Evolutionary conservation across 768 basidiomycete genomes (phyloP).

Genomic region (Amanita phalloides): DNA sequence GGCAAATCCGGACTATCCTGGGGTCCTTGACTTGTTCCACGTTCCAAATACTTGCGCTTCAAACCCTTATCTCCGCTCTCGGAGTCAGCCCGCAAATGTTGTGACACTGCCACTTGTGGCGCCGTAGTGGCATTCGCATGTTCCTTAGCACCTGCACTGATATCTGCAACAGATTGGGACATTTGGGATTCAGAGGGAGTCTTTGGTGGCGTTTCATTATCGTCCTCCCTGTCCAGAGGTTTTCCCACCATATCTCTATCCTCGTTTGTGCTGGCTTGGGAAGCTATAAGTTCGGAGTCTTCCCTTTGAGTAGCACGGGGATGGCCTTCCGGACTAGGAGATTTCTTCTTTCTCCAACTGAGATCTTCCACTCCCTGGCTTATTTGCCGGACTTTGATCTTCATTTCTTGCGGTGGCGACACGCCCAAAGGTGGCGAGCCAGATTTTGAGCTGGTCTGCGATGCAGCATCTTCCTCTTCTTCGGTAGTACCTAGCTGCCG

Average conservation of each 20-base stretch:
- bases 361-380: slow-evolving; percentile 74
- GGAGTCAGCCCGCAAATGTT: slow-evolving; percentile 25
- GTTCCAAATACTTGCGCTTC: slow-evolving; percentile 62
- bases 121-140: slow-evolving; percentile 9
- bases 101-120: slow-evolving; percentile 6
- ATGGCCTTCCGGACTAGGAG: slow-evolving; percentile 18
- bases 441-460: slow-evolving; percentile 31
- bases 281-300: neutral
- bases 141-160: slow-evolving; percentile 6
- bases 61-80: slow-evolving; percentile 50
- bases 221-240: neutral
- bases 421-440: slow-evolving; percentile 35
- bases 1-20: slow-evolving; percentile 16
- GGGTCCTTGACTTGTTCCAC: slow-evolving; percentile 54
- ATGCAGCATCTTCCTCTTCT: slow-evolving; percentile 45
- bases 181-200: slow-evolving; percentile 8
- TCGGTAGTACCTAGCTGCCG: slow-evolving; percentile 48
- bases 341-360: slow-evolving; percentile 49
- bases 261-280: neutral
- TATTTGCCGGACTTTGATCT: slow-evolving; percentile 61
- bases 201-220: slow-evolving; percentile 2
- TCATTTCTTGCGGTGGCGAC: slow-evolving; percentile 73
- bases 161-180: slow-evolving; percentile 12
- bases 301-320: slow-evolving; percentile 5
- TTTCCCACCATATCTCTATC: neutral